A percentile compares a stretch with the other conserved stretches of the same genome.
phyloP scores from a whole-genome alignment of 225 moss, liverwort and hornwort genomes.

The Straminergon stramineum region DNA sequence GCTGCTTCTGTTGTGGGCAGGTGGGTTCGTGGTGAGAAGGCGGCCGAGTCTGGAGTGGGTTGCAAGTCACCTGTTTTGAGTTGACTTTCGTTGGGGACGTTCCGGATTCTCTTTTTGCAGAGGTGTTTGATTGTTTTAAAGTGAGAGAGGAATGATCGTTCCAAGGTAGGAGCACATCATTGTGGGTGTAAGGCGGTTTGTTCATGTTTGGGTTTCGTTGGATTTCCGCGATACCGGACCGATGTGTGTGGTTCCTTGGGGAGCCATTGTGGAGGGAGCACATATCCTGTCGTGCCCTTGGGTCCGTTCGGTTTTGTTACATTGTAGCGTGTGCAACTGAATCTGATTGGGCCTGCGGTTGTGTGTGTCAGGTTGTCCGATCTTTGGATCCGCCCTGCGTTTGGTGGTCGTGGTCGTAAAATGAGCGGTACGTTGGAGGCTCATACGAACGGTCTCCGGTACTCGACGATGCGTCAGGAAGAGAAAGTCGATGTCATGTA shows the following conservation, averaged over 20 bases:
- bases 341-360: neutral
- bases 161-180: neutral
- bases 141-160: no score
- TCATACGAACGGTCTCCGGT: slow-evolving; percentile 87
- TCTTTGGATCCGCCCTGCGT: slow-evolving; percentile 89
- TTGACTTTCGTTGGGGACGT: neutral
- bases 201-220: neutral
- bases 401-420: slow-evolving; percentile 96
- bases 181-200: no score
- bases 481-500: slow-evolving; percentile 95
- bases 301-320: no score
- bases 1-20: no score
- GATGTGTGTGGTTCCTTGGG: neutral
- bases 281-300: no score
- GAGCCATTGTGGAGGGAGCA: neutral
- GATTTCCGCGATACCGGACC: neutral
- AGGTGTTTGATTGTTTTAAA: neutral
- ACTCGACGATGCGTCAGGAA: slow-evolving; percentile 96
- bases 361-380: slow-evolving; percentile 57
- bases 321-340: neutral
- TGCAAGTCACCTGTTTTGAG: neutral
- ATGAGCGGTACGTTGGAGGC: slow-evolving; percentile 94
- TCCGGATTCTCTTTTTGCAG: no score
- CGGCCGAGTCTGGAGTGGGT: neutral
- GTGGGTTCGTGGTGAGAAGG: neutral